Base-by-base conservation (phyloP, 148 eudicot genomes). In the Fagopyrum tataricum region DNA sequence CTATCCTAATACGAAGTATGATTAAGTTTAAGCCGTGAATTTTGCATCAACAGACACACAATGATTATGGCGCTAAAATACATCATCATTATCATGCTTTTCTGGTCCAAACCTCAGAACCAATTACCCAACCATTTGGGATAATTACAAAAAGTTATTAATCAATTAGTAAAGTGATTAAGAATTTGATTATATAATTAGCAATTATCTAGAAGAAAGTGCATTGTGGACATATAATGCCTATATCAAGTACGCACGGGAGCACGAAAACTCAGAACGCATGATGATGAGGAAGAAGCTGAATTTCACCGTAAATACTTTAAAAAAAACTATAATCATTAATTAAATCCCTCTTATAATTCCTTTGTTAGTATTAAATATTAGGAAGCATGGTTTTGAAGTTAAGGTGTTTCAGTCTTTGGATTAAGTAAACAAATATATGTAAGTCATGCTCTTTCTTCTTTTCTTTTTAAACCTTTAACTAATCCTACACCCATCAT, bases 221-320 rank as follows among this genome's bases (percentile, higher is more conserved):
- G 64, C 64, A 23, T 58, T 58, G 64, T 58, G 64, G 64, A 23
- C 64, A 58, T 58, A 58, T 58, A 58, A 58, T 58, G 64, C 31
- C 64, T 58, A 58, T 58, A 58, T 37, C 64, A 23, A 21, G 64
- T 58, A 9, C 24, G 64, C 37, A 58, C 64, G 13, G 37, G 37
- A 58, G 64, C 64, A 31, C 64, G 13, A 23, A 23, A 21, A 7
- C 9, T 58, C 37, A 23, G 64, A 58, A 58, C 64, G 39, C 64
- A 58, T 58, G 64, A 23, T 58, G 37, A 58, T 15, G 56, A 15
- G 7, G 64, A 52, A 5, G 21, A 52, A n/a, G 17, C 7, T n/a
- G 58, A 17, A 21, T 20, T 18, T 53, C 23, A 18, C 21, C 7
- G 6, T 53, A 53, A 5, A 21, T n/a, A 53, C n/a, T 17, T n/a